These are phyloP conservation scores for Kurtzmaniella cleridarum DNA, from an alignment of 805 yeast genomes.

Conservation along the genomic window DNA sequence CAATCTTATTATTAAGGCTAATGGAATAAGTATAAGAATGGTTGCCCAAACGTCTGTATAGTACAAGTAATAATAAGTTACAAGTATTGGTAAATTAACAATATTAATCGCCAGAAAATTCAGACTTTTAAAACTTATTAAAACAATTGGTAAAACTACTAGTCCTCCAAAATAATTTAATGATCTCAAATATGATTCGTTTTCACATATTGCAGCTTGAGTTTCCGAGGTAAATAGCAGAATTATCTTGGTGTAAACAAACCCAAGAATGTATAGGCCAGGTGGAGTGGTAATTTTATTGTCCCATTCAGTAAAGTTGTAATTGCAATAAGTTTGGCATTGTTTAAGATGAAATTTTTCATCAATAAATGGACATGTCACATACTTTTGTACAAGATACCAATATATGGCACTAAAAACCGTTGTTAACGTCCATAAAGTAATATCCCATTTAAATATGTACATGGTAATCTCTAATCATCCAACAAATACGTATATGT, in stretches of 20 bases:
- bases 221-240: constrained; percentile 29
- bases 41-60: constrained; percentile 96
- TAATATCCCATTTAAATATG: too few species aligned
- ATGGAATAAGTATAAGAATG: constrained; percentile 53
- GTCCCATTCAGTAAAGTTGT: constrained; percentile 67
- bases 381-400: constrained; percentile 14
- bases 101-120: constrained; percentile 24
- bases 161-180: constrained; percentile 67
- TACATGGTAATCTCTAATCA: too few species aligned
- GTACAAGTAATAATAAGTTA: constrained; percentile 69
- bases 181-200: constrained; percentile 18
- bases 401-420: constrained; percentile 1
- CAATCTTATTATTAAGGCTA: constrained; percentile 38
- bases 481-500: too few species aligned
- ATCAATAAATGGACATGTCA: constrained; percentile 47
- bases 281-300: constrained; percentile 95
- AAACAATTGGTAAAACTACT: constrained; percentile 44
- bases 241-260: constrained; percentile 31
- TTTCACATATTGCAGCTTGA: constrained; percentile 7
- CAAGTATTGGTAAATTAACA: constrained; percentile 60
- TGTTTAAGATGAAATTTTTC: constrained; percentile 86
- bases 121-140: constrained; percentile 17
- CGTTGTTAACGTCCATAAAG: background rate
- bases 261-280: constrained; percentile 62
- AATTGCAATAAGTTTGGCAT: constrained; percentile 58